phyloP scores from a whole-genome alignment of 1,284 basidiomycete genomes.

The Cystobasidiaceae sp. region DNA sequence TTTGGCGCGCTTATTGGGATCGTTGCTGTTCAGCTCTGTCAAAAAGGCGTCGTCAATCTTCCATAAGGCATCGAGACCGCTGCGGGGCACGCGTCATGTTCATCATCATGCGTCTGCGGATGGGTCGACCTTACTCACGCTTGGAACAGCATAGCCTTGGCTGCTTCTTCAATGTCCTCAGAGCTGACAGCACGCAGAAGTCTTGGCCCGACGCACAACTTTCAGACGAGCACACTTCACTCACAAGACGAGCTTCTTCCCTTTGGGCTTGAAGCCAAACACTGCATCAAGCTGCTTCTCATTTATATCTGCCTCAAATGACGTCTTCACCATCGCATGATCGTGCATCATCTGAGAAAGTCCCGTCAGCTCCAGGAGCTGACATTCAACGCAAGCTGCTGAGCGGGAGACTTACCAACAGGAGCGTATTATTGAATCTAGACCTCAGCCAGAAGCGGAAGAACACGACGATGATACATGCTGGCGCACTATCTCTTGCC shows the following conservation, averaged over 20 bases:
- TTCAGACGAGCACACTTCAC: no score
- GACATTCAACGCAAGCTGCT: no score
- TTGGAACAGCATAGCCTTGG: not conserved
- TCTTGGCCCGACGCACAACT: no score
- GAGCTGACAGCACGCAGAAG: no score
- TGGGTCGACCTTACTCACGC: no score
- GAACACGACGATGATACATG: not conserved
- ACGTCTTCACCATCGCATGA: not conserved
- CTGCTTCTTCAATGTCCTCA: not conserved
- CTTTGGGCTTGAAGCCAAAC: slow-evolving; percentile 7
- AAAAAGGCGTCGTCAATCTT: no score
- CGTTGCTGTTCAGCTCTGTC: no score
- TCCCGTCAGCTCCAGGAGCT: no score
- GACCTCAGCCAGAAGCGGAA: slow-evolving; percentile 14
- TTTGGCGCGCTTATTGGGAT: no score
- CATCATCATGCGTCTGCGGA: no score
- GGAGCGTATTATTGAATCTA: slow-evolving; percentile 3
- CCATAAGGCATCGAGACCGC: not conserved
- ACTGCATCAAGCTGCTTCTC: not conserved
- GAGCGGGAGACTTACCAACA: not conserved
- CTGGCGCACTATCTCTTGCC: slow-evolving; percentile 14
- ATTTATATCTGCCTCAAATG: not conserved
- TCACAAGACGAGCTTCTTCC: slow-evolving; percentile 15
- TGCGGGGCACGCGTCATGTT: no score
- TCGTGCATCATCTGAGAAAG: slow-evolving; percentile 14